These are phyloP conservation scores for Tuber indicum DNA, from an alignment of 495 filamentous ascomycete genomes.

Conservation along the genomic window DNA sequence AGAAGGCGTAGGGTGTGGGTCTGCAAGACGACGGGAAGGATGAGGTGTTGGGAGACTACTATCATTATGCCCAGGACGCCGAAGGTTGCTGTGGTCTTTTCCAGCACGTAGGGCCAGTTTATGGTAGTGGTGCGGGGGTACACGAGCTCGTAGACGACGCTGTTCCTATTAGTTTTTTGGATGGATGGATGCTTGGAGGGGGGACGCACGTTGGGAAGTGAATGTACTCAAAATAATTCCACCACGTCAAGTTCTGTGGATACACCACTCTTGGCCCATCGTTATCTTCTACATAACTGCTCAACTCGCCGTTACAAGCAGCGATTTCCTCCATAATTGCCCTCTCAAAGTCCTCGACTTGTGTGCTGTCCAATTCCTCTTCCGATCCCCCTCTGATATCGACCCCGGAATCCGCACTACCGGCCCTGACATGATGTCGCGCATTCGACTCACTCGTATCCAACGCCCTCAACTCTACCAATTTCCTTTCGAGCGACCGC, in stretches of 20 bases:
- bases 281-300: constrained; percentile 44
- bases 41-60: constrained; percentile 52
- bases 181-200: background rate
- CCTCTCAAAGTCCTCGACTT: constrained; percentile 54
- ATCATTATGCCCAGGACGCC: constrained; percentile 62
- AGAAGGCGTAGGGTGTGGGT: constrained; percentile 60
- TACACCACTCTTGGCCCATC: constrained; percentile 48
- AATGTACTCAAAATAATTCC: constrained; percentile 64
- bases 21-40: constrained; percentile 62
- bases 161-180: constrained; percentile 10
- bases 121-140: constrained; percentile 64
- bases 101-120: constrained; percentile 64
- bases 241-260: constrained; percentile 59
- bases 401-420: constrained; percentile 11
- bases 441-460: constrained; percentile 11
- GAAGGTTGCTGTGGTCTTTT: constrained; percentile 61
- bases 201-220: constrained; percentile 55
- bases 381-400: background rate
- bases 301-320: constrained; percentile 56
- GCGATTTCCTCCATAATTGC: constrained; percentile 59
- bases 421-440: background rate
- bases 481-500: constrained; percentile 3
- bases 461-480: constrained; percentile 1
- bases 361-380: constrained; percentile 52
- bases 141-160: constrained; percentile 65